Evolutionary conservation across 805 yeast genomes (phyloP), one percentile per base, ranked within the genome.

Genomic region (Candida easanensis): DNA sequence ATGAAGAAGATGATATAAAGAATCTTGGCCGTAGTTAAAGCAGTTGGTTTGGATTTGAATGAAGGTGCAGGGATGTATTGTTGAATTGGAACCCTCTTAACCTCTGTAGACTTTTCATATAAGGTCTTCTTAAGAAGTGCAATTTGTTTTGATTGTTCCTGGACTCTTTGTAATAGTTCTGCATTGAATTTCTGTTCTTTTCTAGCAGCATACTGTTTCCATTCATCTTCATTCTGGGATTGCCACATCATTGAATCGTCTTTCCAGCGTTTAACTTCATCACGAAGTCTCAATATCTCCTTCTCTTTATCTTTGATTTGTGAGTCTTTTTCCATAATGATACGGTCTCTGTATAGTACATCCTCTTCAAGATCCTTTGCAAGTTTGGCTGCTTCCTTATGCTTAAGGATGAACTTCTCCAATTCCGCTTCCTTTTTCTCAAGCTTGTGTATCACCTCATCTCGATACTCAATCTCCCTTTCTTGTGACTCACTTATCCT

Each of bases 401-500:
- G 25, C 16, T 39, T 39, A 15, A 15, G 22, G 8, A 44, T 41
- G 14, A 36, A 42, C 38, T 44, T 42, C 23, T 39, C 34, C 16
- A 47, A 18, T 19, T 41, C 37, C 2, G 26, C 14, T 20, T 54
- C 45, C 21, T 41, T 46, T 20, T 38, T 39, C 25, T 58, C 57
- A n/a, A 52, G 31, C 8, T 45, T 40, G 19, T 45, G 48, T 28
- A 58, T 58, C 17, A 56, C 45, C 14, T 46, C 44, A 33, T 58
- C 62, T 39, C 62, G 39, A 30, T 49, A 57, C 33, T 39, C 41
- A 15, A 58, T 55, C 42, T 58, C 62, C 4, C 52, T 51, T 32
- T 58, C 62, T 31, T 51, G 56, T 7, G 48, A 42, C 26, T 45
- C 60, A 18, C 49, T 46, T 18, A 57, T 35, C 18, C 45, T 39